Evolutionary conservation across 345 rosid species (phyloP).

Genomic region (Brassica rapa): DNA sequence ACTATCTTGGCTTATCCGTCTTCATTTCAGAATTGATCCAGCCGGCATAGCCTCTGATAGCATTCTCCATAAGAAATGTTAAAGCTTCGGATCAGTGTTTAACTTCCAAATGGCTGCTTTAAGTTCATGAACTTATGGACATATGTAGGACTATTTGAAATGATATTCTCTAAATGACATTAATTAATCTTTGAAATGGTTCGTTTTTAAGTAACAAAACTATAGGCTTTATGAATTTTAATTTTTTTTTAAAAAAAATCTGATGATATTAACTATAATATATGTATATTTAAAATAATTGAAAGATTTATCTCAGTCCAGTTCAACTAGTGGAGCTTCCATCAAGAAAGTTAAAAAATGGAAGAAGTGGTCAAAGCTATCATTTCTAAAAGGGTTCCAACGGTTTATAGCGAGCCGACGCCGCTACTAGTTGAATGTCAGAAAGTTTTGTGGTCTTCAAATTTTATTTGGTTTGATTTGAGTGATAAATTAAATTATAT

Average conservation of each 20-base stretch:
- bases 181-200: neutral
- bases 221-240: neutral
- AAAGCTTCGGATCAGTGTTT: no score
- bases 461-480: neutral
- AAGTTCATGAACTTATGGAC: no score
- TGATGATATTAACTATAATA: neutral
- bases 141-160: neutral
- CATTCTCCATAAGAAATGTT: no score
- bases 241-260: neutral
- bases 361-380: neutral
- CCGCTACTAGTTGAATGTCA: neutral
- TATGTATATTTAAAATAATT: neutral
- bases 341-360: neutral
- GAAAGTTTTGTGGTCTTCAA: neutral
- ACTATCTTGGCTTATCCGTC: no score
- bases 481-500: neutral
- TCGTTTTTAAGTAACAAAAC: neutral
- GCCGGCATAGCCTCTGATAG: no score
- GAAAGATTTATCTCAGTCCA: neutral
- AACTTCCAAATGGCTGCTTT: no score
- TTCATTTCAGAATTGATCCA: no score
- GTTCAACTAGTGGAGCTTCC: neutral
- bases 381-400: neutral
- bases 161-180: neutral
- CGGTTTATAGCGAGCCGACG: neutral